Evolutionary conservation across 805 yeast genomes (phyloP), one percentile per base, ranked within the genome.

Genomic region (Pichia sporocuriosa): DNA sequence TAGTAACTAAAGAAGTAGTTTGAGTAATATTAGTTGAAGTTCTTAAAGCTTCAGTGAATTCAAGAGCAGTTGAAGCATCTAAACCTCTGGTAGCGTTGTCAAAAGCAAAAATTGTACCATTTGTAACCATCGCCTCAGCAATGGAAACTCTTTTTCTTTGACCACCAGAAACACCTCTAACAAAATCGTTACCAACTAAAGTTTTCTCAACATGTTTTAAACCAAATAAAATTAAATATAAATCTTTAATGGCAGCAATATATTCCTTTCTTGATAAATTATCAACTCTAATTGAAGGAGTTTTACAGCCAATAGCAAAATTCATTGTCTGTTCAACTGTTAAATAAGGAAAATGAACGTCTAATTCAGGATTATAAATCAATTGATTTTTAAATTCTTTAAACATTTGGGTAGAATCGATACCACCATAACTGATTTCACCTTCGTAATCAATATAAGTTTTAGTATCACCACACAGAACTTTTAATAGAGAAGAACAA

Each of bases 131-230:
- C 3, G 75, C 82, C 58, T 79, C 85, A 4, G 81, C 84, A 51
- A 79, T 72, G 3, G 84, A 77, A 22, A 79, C 84, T 65, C 85
- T 75, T 62, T 79, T 79, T 53, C 85, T 66, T 63, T 79, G 83
- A 62, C 85, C 85, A 55, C 85, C 85, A 29, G 84, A 77, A 35
- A 79, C 76, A 61, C 85, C 85, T 59, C 84, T 69, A 15, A 79
- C 76, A 42, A 72, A 74, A 57, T 79, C 84, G 50, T 75, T 72
- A 56, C 85, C 85, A 40, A 79, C 84, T 38, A 76, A 68, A 21
- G 86, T 79, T 48, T 75, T 67, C 46, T 72, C 68, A 11, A 81
- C 77, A 57, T 79, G 83, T 36, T 71, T 66, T 49, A 77, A 63
- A 45, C 82, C 83, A 53, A 69, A 74, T 15, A 75, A 67, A 10